phyloP scores from a whole-genome alignment of 495 filamentous ascomycete genomes.

The Cryomyces minteri region DNA sequence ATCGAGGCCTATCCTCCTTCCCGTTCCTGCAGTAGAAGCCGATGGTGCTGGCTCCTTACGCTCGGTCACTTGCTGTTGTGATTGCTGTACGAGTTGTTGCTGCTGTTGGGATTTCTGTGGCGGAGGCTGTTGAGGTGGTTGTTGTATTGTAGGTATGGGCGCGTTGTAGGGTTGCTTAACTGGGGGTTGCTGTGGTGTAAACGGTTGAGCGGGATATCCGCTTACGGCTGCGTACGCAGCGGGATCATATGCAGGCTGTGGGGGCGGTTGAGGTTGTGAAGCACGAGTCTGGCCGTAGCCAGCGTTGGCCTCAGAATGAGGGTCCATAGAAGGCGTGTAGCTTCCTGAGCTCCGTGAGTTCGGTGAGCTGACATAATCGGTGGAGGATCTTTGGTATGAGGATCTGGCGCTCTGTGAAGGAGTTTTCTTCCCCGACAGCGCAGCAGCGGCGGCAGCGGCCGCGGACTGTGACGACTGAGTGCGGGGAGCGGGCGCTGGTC shows the following conservation, averaged over 20 bases:
- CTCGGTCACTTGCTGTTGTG: conserved; percentile 18
- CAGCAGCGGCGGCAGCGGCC: conserved; percentile 27
- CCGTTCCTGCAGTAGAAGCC: conserved; percentile 33
- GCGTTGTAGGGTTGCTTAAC: conserved; percentile 9
- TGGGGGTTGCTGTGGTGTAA: conserved; percentile 23
- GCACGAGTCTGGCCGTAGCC: conserved; percentile 2
- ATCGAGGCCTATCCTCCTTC: conserved; percentile 76
- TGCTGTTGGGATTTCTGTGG: conserved; percentile 1
- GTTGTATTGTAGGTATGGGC: conserved; percentile 11
- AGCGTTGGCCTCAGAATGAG: not conserved
- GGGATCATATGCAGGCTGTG: conserved; percentile 53
- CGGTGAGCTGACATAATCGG: conserved; percentile 21
- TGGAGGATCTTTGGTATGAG: conserved; percentile 23
- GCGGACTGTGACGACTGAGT: conserved; percentile 24
- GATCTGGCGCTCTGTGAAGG: conserved; percentile 15
- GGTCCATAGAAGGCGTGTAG: not conserved
- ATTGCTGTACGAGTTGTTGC: conserved; percentile 21
- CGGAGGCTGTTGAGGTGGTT: conserved; percentile 4
- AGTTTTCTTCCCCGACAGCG: conserved; percentile 22
- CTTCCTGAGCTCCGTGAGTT: conserved; percentile 6
- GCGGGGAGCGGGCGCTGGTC: conserved; percentile 24
- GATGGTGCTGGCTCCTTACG: conserved; percentile 14
- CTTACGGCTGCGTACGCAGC: conserved; percentile 48
- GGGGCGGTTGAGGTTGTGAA: conserved; percentile 29
- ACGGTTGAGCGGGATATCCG: conserved; percentile 16